Conservation (phyloP, 306 rosid genomes). For the Quercus engelmannii region DNA sequence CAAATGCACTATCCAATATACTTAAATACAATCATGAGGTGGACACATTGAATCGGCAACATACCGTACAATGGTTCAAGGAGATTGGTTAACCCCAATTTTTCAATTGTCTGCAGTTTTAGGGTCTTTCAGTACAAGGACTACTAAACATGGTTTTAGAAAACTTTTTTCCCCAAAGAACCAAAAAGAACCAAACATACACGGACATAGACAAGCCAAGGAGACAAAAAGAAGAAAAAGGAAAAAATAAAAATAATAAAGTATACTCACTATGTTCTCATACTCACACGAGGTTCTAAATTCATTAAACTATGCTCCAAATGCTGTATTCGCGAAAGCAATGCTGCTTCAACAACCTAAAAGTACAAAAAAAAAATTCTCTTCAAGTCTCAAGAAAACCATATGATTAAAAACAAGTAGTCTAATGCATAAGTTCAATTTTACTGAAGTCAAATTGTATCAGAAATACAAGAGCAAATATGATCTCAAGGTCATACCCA, state of each 20-base stretch:
- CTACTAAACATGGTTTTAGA: conserved; percentile 1
- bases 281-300: conserved; percentile 99
- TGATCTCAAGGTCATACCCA: neutral
- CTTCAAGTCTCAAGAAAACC: neutral
- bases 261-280: conserved; percentile 64
- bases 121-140: conserved; percentile 3
- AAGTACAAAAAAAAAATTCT: conserved; percentile 24
- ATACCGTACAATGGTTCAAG: neutral
- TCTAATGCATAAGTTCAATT: neutral
- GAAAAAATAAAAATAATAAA: conserved; percentile 7
- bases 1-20: neutral
- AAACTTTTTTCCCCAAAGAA: conserved; percentile 4
- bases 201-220: neutral
- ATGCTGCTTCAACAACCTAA: conserved; percentile 96
- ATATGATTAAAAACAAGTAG: neutral
- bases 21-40: neutral
- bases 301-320: conserved; percentile 68
- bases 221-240: neutral
- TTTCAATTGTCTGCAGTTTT: neutral
- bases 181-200: conserved; percentile 2
- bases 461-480: neutral
- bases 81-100: conserved; percentile 7
- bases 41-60: neutral
- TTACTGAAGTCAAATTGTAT: neutral
- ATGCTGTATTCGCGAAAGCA: conserved; percentile 85